Evolutionary conservation across 805 yeast species (phyloP).

Genomic region (Suhomyces sp.): DNA sequence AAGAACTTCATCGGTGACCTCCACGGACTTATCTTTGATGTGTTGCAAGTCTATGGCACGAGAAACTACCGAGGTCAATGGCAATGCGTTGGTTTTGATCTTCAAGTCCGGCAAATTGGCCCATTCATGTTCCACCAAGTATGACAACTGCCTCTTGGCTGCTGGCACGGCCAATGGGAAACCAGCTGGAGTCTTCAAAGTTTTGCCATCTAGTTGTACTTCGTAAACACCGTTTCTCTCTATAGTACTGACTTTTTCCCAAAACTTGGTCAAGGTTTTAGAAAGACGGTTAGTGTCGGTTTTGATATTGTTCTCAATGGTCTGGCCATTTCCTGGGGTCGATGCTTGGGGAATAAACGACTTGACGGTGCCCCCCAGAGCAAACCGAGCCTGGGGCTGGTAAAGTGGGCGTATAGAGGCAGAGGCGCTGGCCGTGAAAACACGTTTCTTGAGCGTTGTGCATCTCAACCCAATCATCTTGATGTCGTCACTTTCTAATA

Average conservation of each 20-base stretch:
- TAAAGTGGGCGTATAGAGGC: not conserved
- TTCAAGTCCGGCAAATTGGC: constrained; percentile 58
- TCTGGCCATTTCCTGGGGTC: constrained; percentile 2
- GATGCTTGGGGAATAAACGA: constrained; percentile 1
- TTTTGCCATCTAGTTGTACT: constrained; percentile 68
- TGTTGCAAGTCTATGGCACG: constrained; percentile 73
- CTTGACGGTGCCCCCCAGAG: constrained; percentile 4
- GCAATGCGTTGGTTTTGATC: constrained; percentile 75
- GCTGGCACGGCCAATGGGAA: constrained; percentile 62
- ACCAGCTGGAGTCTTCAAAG: constrained; percentile 84
- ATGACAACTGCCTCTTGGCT: constrained; percentile 60
- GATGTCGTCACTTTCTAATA: not conserved
- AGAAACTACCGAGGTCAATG: constrained; percentile 83
- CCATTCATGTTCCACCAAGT: constrained; percentile 87
- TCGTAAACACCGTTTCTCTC: constrained; percentile 36
- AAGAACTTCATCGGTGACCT: constrained; percentile 43
- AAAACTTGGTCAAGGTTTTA: constrained; percentile 69
- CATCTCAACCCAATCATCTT: not conserved
- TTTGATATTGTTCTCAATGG: constrained; percentile 35
- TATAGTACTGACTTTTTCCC: constrained; percentile 67
- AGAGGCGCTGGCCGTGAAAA: not conserved
- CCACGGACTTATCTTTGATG: constrained; percentile 33
- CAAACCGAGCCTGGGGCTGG: not conserved
- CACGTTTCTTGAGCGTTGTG: not conserved
- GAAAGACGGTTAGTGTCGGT: constrained; percentile 69